These are phyloP conservation scores for Trichoderma harzianum DNA, from an alignment of 2,329 filamentous ascomycete genomes.

Conservation along the genomic window DNA sequence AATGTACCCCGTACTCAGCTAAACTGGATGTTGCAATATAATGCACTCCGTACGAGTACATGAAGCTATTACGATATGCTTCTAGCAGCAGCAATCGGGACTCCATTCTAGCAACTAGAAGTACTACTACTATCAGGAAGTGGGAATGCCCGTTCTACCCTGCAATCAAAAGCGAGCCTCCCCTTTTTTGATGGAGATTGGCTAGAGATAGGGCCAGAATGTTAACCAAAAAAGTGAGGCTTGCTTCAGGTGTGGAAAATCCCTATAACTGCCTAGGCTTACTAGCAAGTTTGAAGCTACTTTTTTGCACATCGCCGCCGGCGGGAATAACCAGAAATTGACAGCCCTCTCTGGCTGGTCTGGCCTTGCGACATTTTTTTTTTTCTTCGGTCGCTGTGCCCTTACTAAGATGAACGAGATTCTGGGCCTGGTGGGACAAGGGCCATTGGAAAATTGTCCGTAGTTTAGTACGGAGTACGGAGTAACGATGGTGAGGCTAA, in stretches of 20 bases:
- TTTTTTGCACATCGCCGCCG: background rate
- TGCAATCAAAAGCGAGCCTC: background rate
- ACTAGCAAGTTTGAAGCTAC: background rate
- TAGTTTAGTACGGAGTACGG: conserved; percentile 8
- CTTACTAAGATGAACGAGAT: background rate
- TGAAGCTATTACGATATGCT: conserved; percentile 1
- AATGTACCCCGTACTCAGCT: conserved; percentile 13
- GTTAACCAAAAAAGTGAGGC: background rate
- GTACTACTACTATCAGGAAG: background rate
- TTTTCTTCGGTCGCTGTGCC: background rate
- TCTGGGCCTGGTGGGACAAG: conserved; percentile 1
- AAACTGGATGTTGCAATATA: background rate
- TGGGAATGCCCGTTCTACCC: conserved; percentile 9
- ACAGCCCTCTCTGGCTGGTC: background rate
- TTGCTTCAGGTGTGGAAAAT: conserved; percentile 8
- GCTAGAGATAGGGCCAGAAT: background rate
- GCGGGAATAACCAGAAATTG: background rate
- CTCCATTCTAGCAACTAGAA: background rate
- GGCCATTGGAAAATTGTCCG: conserved; percentile 5
- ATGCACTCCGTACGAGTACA: background rate
- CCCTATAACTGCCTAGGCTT: background rate
- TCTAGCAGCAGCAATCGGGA: background rate
- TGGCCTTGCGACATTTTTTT: background rate
- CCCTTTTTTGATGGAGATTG: conserved; percentile 8
- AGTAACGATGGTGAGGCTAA: background rate